phyloP scores from a whole-genome alignment of 2,329 filamentous ascomycete genomes.

The Coniochaeta hoffmannii region DNA sequence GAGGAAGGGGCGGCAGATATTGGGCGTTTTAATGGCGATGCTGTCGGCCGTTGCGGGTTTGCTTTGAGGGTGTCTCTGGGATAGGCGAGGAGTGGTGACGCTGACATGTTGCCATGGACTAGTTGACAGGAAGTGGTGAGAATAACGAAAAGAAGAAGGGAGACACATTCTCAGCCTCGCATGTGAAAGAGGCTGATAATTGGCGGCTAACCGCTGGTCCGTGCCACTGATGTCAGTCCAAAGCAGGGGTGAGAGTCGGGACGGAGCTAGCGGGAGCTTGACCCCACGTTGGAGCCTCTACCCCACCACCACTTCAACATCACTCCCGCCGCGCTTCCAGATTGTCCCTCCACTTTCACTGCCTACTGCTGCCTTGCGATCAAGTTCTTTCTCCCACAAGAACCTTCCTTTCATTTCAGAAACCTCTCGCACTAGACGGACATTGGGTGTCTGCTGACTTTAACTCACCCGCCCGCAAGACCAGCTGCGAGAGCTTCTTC shows the following conservation, averaged over 20 bases:
- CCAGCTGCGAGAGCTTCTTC: too few relatives aligned
- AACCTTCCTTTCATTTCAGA: background rate
- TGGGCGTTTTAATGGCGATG: slow-evolving; percentile 5
- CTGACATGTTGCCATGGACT: slow-evolving; percentile 27
- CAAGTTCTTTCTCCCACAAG: too few relatives aligned
- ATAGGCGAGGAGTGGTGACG: slow-evolving; percentile 37
- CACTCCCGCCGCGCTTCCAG: background rate
- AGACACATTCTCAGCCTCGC: background rate
- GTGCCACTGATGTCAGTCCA: background rate
- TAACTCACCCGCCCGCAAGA: too few relatives aligned
- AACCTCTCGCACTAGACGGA: too few relatives aligned
- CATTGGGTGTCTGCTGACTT: too few relatives aligned
- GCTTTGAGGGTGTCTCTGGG: slow-evolving; percentile 24
- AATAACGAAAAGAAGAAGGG: background rate
- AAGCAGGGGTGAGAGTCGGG: background rate
- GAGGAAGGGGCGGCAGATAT: slow-evolving; percentile 11
- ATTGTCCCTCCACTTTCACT: background rate
- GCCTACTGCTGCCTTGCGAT: background rate
- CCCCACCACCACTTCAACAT: background rate
- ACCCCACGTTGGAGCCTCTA: background rate
- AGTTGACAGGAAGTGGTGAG: background rate
- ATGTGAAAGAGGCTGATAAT: background rate
- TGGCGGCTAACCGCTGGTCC: background rate
- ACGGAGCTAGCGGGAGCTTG: slow-evolving; percentile 1
- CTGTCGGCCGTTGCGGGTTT: slow-evolving; percentile 8